A percentile compares a stretch with the other conserved stretches of the same genome.
phyloP scores from a whole-genome alignment of 2,329 filamentous ascomycete species.

The Metarhizium robertsii region DNA sequence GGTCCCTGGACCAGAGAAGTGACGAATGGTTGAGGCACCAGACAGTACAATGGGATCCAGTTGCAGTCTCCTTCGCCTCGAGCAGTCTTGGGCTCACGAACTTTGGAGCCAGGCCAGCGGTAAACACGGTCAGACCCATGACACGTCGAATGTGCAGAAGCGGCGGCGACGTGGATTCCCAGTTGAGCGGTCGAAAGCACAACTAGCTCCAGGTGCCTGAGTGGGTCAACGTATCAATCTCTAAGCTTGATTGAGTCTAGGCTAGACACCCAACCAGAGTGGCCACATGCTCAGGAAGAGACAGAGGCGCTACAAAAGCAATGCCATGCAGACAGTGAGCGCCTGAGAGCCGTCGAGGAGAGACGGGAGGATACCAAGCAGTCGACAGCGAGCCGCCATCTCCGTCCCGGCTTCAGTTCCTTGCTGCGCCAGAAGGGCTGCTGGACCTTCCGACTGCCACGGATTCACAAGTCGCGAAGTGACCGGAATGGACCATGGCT shows the following conservation, averaged over 20 bases:
- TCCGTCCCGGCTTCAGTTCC: conserved; percentile 2
- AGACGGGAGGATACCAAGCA: conserved; percentile 1
- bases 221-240: conserved; percentile 7
- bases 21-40: not conserved
- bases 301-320: conserved; percentile 6
- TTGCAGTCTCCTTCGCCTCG: not conserved
- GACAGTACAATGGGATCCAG: not conserved
- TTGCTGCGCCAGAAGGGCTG: conserved; percentile 2
- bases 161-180: conserved; percentile 11
- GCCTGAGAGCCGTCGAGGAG: not conserved
- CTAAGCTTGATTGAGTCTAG: conserved; percentile 2
- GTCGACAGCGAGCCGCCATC: conserved; percentile 3
- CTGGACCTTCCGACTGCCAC: not conserved
- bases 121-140: conserved; percentile 5
- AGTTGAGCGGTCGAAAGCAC: conserved; percentile 10
- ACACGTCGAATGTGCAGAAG: conserved; percentile 9
- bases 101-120: conserved; percentile 1
- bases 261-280: conserved; percentile 3
- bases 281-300: conserved; percentile 4
- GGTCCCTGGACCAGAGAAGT: not conserved
- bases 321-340: conserved; percentile 5
- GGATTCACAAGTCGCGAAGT: not conserved
- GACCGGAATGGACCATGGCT: not conserved
- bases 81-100: not conserved
- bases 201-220: conserved; percentile 2